Evolutionary conservation across 2,329 filamentous ascomycete genomes (phyloP).

Genomic region (Neoarthrinium moseri): DNA sequence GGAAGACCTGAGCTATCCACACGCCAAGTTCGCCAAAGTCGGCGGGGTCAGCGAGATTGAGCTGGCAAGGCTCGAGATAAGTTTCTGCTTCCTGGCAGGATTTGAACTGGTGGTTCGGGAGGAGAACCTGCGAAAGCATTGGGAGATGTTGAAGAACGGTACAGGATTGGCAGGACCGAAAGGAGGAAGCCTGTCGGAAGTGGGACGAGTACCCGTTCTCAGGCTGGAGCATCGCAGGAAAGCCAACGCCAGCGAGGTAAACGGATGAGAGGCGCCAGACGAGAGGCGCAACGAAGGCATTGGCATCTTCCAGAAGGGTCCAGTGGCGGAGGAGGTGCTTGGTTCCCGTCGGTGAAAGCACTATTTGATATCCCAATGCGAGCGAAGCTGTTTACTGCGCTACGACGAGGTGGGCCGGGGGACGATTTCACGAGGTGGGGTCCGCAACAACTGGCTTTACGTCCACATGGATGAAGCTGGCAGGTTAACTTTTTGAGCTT

Average conservation of each 20-base stretch:
- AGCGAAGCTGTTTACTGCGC: too few relatives aligned
- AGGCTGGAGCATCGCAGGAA: constrained; percentile 11
- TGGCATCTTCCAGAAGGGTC: too few relatives aligned
- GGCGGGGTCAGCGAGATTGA: constrained; percentile 84
- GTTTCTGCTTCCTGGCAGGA: constrained; percentile 81
- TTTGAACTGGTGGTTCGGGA: constrained; percentile 72
- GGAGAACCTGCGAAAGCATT: constrained; percentile 62
- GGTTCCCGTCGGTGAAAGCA: too few relatives aligned
- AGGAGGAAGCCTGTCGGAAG: not conserved
- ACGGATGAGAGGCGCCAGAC: too few relatives aligned
- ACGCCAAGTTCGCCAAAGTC: constrained; percentile 79
- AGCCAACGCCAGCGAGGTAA: constrained; percentile 1
- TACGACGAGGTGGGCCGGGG: too few relatives aligned
- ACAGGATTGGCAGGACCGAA: not conserved
- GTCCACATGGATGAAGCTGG: too few relatives aligned
- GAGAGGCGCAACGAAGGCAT: too few relatives aligned
- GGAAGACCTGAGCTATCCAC: constrained; percentile 88
- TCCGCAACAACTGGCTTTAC: too few relatives aligned
- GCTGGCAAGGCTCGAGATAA: constrained; percentile 82
- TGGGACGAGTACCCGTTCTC: constrained; percentile 10
- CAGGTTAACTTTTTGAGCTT: too few relatives aligned
- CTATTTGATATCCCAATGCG: too few relatives aligned
- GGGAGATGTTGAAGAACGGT: constrained; percentile 53
- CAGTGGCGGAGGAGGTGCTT: too few relatives aligned
- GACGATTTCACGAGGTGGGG: too few relatives aligned